Conservation (phyloP, 352 stramenopile species). For the Globisporangium cylindrosporum region DNA sequence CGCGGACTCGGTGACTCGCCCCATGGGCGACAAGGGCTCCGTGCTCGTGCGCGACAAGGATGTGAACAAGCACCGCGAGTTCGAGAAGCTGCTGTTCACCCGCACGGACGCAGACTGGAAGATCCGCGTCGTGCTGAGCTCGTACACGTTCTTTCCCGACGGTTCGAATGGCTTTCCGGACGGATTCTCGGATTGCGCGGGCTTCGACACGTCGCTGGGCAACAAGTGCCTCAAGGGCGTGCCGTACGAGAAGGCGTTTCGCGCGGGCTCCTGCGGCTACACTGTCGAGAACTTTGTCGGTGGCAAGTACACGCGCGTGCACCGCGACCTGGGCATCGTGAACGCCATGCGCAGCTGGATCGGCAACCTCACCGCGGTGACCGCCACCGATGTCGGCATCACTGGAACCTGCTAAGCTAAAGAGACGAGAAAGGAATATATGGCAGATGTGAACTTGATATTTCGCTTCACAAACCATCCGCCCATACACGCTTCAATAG, state of each 20-base stretch:
- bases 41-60: conserved; percentile 53
- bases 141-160: conserved; percentile 51
- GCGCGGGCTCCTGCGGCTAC: conserved; percentile 46
- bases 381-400: conserved; percentile 34
- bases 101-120: conserved; percentile 56
- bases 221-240: conserved; percentile 33
- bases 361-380: conserved; percentile 26
- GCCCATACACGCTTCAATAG: neutral
- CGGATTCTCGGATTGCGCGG: conserved; percentile 35
- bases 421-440: neutral
- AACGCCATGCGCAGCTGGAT: conserved; percentile 64
- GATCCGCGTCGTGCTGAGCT: conserved; percentile 68
- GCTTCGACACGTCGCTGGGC: conserved; percentile 31
- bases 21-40: conserved; percentile 50
- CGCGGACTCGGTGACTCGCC: conserved; percentile 37
- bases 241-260: conserved; percentile 52
- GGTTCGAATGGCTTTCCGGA: conserved; percentile 53
- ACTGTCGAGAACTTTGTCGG: conserved; percentile 46
- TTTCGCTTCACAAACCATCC: neutral
- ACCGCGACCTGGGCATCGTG: conserved; percentile 64
- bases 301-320: conserved; percentile 59
- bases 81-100: conserved; percentile 54
- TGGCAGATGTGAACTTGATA: neutral
- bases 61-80: conserved; percentile 46
- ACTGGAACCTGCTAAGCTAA: conserved; percentile 31